Conservation (phyloP, 306 rosid species). For the Prinsepia uniflora region DNA sequence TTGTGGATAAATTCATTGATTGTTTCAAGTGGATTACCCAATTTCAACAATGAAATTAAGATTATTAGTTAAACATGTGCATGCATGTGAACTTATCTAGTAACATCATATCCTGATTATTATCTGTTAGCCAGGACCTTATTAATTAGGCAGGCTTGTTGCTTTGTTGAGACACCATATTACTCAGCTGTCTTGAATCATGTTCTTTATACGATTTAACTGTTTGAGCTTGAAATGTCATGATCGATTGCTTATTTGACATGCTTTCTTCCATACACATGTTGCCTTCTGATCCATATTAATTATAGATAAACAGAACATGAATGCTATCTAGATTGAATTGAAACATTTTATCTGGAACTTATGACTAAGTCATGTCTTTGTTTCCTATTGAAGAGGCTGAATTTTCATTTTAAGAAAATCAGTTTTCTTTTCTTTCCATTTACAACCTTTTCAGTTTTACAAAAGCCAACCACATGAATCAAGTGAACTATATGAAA, state of each 20-base stretch:
- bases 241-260: background rate
- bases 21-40: too few relatives aligned
- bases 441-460: background rate
- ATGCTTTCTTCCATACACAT: background rate
- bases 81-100: background rate
- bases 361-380: background rate
- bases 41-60: background rate
- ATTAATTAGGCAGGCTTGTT: background rate
- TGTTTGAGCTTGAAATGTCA: background rate
- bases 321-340: background rate
- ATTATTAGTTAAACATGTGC: background rate
- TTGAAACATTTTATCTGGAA: background rate
- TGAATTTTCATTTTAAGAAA: background rate
- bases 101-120: background rate
- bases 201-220: background rate
- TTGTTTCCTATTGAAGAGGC: constrained; percentile 1
- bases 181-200: constrained; percentile 1
- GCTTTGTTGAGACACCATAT: constrained; percentile 1
- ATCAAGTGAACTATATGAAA: constrained; percentile 1
- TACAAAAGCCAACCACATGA: background rate
- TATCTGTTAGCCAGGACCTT: background rate
- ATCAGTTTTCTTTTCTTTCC: too few relatives aligned
- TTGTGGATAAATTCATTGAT: too few relatives aligned
- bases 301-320: background rate
- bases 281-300: background rate